Base-by-base conservation (phyloP, 805 yeast genomes). In the Pichia sporocuriosa region DNA sequence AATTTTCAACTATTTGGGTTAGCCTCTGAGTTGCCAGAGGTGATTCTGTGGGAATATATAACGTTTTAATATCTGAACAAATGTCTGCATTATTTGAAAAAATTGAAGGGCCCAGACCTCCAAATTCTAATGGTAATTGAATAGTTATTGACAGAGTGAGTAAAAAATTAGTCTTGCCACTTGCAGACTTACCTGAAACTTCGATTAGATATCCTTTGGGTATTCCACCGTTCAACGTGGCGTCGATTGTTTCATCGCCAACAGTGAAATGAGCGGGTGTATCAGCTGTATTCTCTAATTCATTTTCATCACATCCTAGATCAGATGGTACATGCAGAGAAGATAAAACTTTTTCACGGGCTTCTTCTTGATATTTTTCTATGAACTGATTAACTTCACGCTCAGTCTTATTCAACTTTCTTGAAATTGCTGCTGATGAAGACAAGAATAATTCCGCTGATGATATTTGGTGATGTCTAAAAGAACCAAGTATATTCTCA, bases 101-200 rank as follows among this genome's bases (percentile, higher is more conserved):
- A 2, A 61, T 44, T 2, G 62, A 58, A 1, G 51, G 46, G 1
- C 63, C 68, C 8, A 75, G 45, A 0, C 84, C 84, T 4, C 79
- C 78, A 28, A 61, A 48, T 15, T 57, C 62, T 10, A 21, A 35
- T 0, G 80, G 72, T 9, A 73, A 50, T 48, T 81, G 87, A 11
- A 80, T 76, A 2, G 78, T 63, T 3, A 78, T 63, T 2, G 83
- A 68, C 39, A 88, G 52, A 49, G 82, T 90, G 65, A 81, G 70
- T 21, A 84, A 62, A 4, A 89, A 62, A 50, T 89, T 94, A 0
- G 96, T 81, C 54, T 90, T 90, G 0, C 96, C 97, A 1, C 84
- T 72, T 0, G 94, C 84, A 38, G 94, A 78, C 21, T 81, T 83
- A 0, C 97, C 97, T 51, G 78, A 79, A 4, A 90, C 57, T 62